Conservation (phyloP, 495 filamentous ascomycete genomes). For the Cryomyces minteri region DNA sequence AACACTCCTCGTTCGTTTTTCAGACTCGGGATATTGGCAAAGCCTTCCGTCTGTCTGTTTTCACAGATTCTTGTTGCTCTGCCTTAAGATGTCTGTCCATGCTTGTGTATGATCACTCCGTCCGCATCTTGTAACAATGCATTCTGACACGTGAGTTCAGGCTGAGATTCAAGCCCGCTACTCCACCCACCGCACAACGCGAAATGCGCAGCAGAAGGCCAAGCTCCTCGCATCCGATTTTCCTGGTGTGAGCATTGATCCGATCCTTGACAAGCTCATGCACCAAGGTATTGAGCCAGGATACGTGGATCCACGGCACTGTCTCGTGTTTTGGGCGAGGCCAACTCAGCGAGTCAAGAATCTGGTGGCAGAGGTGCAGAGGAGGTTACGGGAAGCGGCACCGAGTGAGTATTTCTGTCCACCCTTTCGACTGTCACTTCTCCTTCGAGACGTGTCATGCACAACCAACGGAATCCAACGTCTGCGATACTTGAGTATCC, state of each 20-base stretch:
- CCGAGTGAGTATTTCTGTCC: conserved; percentile 34
- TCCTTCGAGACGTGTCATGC: too few relatives aligned
- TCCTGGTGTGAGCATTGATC: conserved; percentile 51
- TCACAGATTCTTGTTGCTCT: too few relatives aligned
- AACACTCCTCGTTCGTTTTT: background rate
- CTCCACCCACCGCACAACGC: conserved; percentile 45
- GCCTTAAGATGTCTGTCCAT: too few relatives aligned
- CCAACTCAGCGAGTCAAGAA: conserved; percentile 50
- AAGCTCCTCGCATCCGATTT: conserved; percentile 56
- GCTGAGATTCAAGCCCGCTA: conserved; percentile 53
- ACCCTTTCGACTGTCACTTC: too few relatives aligned
- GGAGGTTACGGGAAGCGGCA: conserved; percentile 36
- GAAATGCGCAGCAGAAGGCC: conserved; percentile 50
- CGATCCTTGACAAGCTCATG: conserved; percentile 47
- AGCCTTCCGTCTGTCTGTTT: too few relatives aligned
- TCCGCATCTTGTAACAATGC: background rate
- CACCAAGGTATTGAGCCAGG: conserved; percentile 39
- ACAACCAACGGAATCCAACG: too few relatives aligned
- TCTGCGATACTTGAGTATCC: too few relatives aligned
- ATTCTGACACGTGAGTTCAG: conserved; percentile 24
- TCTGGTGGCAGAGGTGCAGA: conserved; percentile 50
- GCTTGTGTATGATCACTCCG: background rate
- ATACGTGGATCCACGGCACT: conserved; percentile 56
- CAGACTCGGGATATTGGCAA: background rate
- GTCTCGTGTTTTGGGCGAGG: conserved; percentile 73